phyloP scores from a whole-genome alignment of 2,329 filamentous ascomycete genomes.

The Pseudocercospora vitis region DNA sequence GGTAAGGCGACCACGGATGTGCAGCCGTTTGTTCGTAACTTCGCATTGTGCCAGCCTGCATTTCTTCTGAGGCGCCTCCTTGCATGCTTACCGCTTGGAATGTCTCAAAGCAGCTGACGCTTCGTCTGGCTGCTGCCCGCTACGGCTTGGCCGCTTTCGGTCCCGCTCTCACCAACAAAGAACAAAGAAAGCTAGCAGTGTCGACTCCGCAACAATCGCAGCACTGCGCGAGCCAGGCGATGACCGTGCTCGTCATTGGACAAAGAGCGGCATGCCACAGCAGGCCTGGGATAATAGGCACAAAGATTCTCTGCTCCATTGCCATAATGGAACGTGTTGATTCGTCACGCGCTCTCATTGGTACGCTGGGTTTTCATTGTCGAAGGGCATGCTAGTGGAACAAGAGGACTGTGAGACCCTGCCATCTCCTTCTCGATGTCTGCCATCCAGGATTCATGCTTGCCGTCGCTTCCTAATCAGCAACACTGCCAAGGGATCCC shows the following conservation, averaged over 20 bases:
- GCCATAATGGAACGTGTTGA: slow-evolving; percentile 33
- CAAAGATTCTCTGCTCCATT: slow-evolving; percentile 33
- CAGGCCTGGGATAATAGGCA: slow-evolving; percentile 36
- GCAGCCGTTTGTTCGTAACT: slow-evolving; percentile 27
- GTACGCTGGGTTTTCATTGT: slow-evolving; percentile 35
- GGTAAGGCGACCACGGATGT: slow-evolving; percentile 20
- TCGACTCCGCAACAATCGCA: slow-evolving; percentile 37
- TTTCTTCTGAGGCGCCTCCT: slow-evolving; percentile 35
- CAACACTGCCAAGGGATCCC: slow-evolving; percentile 19
- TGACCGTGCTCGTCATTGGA: slow-evolving; percentile 36
- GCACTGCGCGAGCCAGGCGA: slow-evolving; percentile 27
- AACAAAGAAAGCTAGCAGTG: slow-evolving; percentile 37
- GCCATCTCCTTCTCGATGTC: slow-evolving; percentile 35
- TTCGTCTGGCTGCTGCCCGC: slow-evolving; percentile 28
- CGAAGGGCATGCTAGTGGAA: slow-evolving; percentile 35
- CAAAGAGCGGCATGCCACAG: slow-evolving; percentile 38
- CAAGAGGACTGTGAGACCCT: slow-evolving; percentile 35
- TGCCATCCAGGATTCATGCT: slow-evolving; percentile 29
- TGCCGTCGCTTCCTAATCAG: slow-evolving; percentile 21
- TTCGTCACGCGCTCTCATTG: slow-evolving; percentile 35
- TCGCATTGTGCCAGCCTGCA: slow-evolving; percentile 32
- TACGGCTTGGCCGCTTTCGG: slow-evolving; percentile 37
- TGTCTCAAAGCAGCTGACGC: slow-evolving; percentile 37
- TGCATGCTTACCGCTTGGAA: slow-evolving; percentile 35
- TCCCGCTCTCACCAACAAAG: slow-evolving; percentile 36